phyloP scores from a whole-genome alignment of 2,329 filamentous ascomycete species.

The Knufia petricola region DNA sequence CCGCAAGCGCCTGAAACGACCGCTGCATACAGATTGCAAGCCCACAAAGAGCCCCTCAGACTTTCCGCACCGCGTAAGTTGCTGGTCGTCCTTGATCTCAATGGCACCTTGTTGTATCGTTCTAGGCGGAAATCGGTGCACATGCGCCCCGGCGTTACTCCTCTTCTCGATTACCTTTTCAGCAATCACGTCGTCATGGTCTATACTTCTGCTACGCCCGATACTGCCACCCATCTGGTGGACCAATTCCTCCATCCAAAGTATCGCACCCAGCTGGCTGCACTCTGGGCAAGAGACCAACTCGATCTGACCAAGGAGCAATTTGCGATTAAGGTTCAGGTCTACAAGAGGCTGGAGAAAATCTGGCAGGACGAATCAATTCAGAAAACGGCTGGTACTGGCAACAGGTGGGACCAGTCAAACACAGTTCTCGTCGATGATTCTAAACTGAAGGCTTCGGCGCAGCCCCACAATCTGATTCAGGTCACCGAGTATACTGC shows the following conservation, averaged over 20 bases:
- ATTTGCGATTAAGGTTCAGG: constrained; percentile 64
- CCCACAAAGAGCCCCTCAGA: constrained; percentile 36
- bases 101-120: constrained; percentile 77
- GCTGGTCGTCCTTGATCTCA: constrained; percentile 82
- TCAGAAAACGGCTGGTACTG: constrained; percentile 33
- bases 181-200: constrained; percentile 69
- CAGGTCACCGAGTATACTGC: constrained; percentile 65
- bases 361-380: constrained; percentile 54
- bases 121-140: constrained; percentile 40
- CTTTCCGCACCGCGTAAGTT: constrained; percentile 49
- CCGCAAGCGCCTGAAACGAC: constrained; percentile 49
- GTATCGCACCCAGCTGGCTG: constrained; percentile 50
- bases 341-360: constrained; percentile 72
- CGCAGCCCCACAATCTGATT: constrained; percentile 75
- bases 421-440: constrained; percentile 92
- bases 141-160: constrained; percentile 55
- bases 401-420: constrained; percentile 57
- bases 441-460: constrained; percentile 65
- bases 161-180: constrained; percentile 67
- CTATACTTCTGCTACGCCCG: constrained; percentile 75
- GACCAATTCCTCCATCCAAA: constrained; percentile 48
- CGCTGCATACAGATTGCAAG: constrained; percentile 49
- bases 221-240: constrained; percentile 64
- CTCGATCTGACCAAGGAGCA: constrained; percentile 58
- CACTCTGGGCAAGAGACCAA: constrained; percentile 67